A percentile compares a stretch with the other conserved stretches of the same genome.
Evolutionary conservation across 176 grass and related monocot genomes (phyloP).

Genomic region (Eragrostis curvula): DNA sequence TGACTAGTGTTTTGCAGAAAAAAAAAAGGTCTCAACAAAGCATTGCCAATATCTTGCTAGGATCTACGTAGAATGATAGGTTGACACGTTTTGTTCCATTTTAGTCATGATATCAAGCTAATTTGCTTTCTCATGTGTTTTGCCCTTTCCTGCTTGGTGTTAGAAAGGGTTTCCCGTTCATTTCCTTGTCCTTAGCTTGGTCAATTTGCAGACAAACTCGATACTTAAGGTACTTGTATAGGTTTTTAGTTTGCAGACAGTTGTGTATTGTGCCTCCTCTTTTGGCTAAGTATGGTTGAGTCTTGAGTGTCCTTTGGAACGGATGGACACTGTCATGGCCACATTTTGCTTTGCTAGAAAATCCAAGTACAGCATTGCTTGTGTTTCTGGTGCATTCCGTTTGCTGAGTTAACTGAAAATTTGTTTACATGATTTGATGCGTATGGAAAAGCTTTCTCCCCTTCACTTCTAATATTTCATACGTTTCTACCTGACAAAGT

Average conservation of each 20-base stretch:
- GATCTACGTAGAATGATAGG: conserved; percentile 30
- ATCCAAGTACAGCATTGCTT: background rate
- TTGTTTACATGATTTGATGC: background rate
- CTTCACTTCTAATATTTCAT: too few relatives aligned
- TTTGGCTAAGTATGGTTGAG: conserved; percentile 19
- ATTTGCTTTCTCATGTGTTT: conserved; percentile 10
- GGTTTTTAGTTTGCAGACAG: background rate
- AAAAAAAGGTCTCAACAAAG: conserved; percentile 55
- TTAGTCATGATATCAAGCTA: background rate
- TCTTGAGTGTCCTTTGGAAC: conserved; percentile 3
- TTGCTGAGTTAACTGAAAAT: background rate
- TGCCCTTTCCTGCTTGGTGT: conserved; percentile 8
- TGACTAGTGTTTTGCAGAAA: conserved; percentile 43
- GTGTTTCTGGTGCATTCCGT: background rate
- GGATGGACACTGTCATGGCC: background rate
- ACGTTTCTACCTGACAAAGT: too few relatives aligned
- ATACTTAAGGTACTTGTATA: conserved; percentile 39
- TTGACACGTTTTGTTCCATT: conserved; percentile 13
- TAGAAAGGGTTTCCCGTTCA: background rate
- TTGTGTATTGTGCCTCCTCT: background rate
- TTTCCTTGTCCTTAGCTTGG: conserved; percentile 43
- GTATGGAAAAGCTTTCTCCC: too few relatives aligned
- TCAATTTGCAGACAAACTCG: conserved; percentile 2
- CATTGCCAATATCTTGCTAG: conserved; percentile 58
- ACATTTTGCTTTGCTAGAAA: background rate